These are phyloP conservation scores for Pseudoneurospora amorphoporcata DNA, from an alignment of 495 filamentous ascomycete genomes.

Conservation along the genomic window DNA sequence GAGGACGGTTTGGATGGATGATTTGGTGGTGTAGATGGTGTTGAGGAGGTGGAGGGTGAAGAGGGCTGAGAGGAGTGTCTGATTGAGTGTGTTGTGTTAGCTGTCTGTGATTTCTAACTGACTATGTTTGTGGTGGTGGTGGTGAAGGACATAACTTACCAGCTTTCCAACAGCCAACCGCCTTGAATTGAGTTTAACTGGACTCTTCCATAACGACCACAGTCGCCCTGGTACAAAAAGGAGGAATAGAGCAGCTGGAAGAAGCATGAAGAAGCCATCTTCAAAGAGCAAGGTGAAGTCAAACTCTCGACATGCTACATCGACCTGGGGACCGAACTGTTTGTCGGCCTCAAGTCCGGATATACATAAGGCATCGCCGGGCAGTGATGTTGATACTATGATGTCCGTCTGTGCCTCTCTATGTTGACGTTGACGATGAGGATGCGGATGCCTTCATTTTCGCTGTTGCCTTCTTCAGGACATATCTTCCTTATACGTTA, in stretches of 20 bases:
- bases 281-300: slow-evolving; percentile 31
- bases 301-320: slow-evolving; percentile 20
- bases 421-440: background rate
- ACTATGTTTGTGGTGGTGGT: background rate
- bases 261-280: slow-evolving; percentile 19
- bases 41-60: slow-evolving; percentile 21
- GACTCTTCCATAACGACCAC: slow-evolving; percentile 10
- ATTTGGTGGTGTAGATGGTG: slow-evolving; percentile 10
- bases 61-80: slow-evolving; percentile 5
- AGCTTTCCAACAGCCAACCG: slow-evolving; percentile 20
- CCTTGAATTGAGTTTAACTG: slow-evolving; percentile 21
- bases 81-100: background rate
- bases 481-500: background rate
- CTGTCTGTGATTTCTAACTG: background rate
- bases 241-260: slow-evolving; percentile 23
- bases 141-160: slow-evolving; percentile 1
- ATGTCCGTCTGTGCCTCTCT: background rate
- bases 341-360: slow-evolving; percentile 1
- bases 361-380: background rate
- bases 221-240: slow-evolving; percentile 16
- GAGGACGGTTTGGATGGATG: slow-evolving; percentile 8
- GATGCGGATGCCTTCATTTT: background rate
- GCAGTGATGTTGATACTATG: background rate
- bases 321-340: slow-evolving; percentile 20
- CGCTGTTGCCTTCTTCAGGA: background rate